Base-by-base conservation (phyloP, 306 rosid genomes). In the Lagenaria siceraria region DNA sequence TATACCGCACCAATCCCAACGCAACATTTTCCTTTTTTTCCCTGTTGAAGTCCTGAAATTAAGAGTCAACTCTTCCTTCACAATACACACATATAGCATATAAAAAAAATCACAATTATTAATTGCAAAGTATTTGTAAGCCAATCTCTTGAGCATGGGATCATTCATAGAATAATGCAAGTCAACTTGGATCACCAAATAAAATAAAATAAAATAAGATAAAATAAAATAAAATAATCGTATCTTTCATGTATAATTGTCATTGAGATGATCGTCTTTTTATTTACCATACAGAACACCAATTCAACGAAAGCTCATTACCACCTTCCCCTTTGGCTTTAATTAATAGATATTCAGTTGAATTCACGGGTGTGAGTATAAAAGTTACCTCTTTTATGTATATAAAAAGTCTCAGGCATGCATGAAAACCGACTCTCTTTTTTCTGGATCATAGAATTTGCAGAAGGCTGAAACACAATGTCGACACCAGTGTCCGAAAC, bases 221-320 rank as follows among this genome's bases (percentile, higher is more conserved):
- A 19, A 65, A 49, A 1, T 14, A 49, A 15, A 49, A 49, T 14
- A 40, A 63, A n/a, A n/a, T 10, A 6, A 59, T 12, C 6, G 11
- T 65, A 65, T 38, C 22, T 17, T 62, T 27, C 4, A 59, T 59
- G 35, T 59, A 59, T 59, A 25, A 59, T 25, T 24, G 60, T 8
- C 64, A 59, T 29, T 4, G 35, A 59, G 4, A 14, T 4, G 5
- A 21, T 56, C 15, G 1, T 13, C 36, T 10, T 51, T 51, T 17
- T 38, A n/a, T 38, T 35, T 35, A 62, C 68, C 10, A 13, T 60
- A 60, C 0, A 33, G 66, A 14, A 4, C 31, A 68, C 54, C 17
- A 27, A 72, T 29, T 40, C 19, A 71, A 24, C 65, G 82, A 81
- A 83, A 76, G 76, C 79, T 83, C 74, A 62, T 27, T 22, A 71